A percentile compares a stretch with the other conserved stretches of the same genome.
phyloP scores from a whole-genome alignment of 208 protist genomes.

The Acanthamoeba healyi region DNA sequence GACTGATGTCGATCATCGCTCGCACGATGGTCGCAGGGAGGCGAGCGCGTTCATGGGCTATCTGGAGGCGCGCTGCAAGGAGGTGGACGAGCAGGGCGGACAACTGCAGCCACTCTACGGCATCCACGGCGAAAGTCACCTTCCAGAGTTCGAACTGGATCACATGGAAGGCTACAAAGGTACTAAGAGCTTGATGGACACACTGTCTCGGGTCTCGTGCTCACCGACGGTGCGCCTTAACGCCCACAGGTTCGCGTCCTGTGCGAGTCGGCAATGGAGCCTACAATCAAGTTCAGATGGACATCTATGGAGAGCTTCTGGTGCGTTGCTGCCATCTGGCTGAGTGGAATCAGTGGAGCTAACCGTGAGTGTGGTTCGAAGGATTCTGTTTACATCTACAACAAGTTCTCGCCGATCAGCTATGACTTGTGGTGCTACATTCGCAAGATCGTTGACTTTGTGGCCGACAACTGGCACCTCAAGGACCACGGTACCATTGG shows the following conservation, averaged over 20 bases:
- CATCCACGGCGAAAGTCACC: conserved; percentile 81
- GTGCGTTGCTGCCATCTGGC: conserved; percentile 34
- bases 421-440: conserved; percentile 87
- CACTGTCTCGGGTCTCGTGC: neutral
- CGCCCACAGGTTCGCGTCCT: conserved; percentile 73
- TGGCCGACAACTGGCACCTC: conserved; percentile 80
- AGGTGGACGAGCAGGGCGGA: conserved; percentile 34
- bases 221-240: neutral
- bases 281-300: conserved; percentile 86
- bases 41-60: conserved; percentile 83
- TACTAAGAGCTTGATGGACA: neutral
- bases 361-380: neutral
- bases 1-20: neutral
- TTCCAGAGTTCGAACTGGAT: conserved; percentile 76
- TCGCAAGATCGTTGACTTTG: conserved; percentile 81
- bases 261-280: conserved; percentile 87
- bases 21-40: conserved; percentile 76
- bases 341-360: neutral
- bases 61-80: conserved; percentile 78
- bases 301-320: conserved; percentile 87
- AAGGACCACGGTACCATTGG: conserved; percentile 78
- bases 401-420: conserved; percentile 78
- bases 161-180: conserved; percentile 85
- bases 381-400: conserved; percentile 70
- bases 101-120: conserved; percentile 72